These are phyloP conservation scores for Vanrija humicola DNA, from an alignment of 1,284 basidiomycete genomes.

Conservation along the genomic window DNA sequence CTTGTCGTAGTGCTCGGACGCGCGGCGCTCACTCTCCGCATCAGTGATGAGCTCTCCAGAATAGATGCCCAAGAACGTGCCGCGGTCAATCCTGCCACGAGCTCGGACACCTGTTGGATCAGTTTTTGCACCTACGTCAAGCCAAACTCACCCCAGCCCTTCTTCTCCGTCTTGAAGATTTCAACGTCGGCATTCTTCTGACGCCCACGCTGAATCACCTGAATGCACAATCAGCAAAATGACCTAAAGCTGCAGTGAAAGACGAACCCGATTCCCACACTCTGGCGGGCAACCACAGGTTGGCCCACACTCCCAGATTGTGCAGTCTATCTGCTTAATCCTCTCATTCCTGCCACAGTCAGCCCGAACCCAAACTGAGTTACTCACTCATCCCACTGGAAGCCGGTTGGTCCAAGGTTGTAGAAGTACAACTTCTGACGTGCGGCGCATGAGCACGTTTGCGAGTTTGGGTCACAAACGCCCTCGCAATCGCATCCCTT, in stretches of 20 bases:
- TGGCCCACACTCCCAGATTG: constrained; percentile 83
- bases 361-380: neutral
- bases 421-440: constrained; percentile 56
- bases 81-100: constrained; percentile 56
- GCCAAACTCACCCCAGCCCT: neutral
- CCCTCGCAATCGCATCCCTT: constrained; percentile 69
- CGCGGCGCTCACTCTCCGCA: constrained; percentile 62
- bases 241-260: neutral
- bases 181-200: constrained; percentile 60
- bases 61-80: constrained; percentile 77
- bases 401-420: constrained; percentile 51
- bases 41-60: constrained; percentile 76
- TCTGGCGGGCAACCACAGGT: constrained; percentile 73
- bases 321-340: constrained; percentile 56
- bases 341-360: constrained; percentile 49
- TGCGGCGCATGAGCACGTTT: constrained; percentile 63
- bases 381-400: constrained; percentile 58
- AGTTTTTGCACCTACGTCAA: neutral
- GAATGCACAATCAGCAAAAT: neutral
- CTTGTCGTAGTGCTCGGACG: constrained; percentile 61
- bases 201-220: constrained; percentile 80
- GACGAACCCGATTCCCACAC: constrained; percentile 72
- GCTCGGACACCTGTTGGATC: neutral
- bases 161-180: constrained; percentile 55
- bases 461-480: constrained; percentile 63